phyloP scores from a whole-genome alignment of 2,329 filamentous ascomycete species.

The Diaporthe vexans region DNA sequence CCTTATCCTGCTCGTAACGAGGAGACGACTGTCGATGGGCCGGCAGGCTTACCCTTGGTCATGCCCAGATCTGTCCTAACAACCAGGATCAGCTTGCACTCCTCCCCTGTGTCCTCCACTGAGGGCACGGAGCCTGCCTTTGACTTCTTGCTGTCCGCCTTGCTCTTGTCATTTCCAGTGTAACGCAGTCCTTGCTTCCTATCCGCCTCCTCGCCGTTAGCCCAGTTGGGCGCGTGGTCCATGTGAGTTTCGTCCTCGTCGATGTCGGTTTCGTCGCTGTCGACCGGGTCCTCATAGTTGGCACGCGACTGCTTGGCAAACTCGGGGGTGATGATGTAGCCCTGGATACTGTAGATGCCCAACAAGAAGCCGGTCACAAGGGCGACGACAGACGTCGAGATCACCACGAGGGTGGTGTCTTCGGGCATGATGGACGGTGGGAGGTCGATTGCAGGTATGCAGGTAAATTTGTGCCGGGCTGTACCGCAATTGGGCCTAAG shows the following conservation, averaged over 20 bases:
- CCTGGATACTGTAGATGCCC: slow-evolving; percentile 78
- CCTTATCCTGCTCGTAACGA: no score
- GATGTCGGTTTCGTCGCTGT: slow-evolving; percentile 78
- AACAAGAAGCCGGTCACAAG: slow-evolving; percentile 85
- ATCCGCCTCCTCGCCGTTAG: slow-evolving; percentile 73
- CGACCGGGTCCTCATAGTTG: slow-evolving; percentile 71
- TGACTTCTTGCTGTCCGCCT: slow-evolving; percentile 52
- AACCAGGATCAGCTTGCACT: slow-evolving; percentile 94
- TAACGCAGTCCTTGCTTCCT: slow-evolving; percentile 67
- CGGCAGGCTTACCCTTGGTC: slow-evolving; percentile 82
- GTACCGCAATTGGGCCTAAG: no score
- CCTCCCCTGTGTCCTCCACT: slow-evolving; percentile 69
- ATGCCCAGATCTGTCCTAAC: slow-evolving; percentile 96
- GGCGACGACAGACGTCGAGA: slow-evolving; percentile 81
- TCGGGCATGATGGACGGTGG: slow-evolving; percentile 6
- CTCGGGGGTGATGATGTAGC: slow-evolving; percentile 70
- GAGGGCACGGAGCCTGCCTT: slow-evolving; percentile 53
- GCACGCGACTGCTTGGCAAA: slow-evolving; percentile 69
- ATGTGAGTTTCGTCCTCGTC: slow-evolving; percentile 71
- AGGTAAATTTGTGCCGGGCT: neutral
- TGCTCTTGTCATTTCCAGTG: slow-evolving; percentile 48
- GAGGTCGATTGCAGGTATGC: neutral
- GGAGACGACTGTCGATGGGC: neutral
- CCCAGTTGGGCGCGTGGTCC: slow-evolving; percentile 78
- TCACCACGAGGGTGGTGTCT: slow-evolving; percentile 61